A percentile compares a stretch with the other conserved stretches of the same genome.
These are phyloP conservation scores for Colletotrichum horii DNA, from an alignment of 2,329 filamentous ascomycete species.

Conservation along the genomic window DNA sequence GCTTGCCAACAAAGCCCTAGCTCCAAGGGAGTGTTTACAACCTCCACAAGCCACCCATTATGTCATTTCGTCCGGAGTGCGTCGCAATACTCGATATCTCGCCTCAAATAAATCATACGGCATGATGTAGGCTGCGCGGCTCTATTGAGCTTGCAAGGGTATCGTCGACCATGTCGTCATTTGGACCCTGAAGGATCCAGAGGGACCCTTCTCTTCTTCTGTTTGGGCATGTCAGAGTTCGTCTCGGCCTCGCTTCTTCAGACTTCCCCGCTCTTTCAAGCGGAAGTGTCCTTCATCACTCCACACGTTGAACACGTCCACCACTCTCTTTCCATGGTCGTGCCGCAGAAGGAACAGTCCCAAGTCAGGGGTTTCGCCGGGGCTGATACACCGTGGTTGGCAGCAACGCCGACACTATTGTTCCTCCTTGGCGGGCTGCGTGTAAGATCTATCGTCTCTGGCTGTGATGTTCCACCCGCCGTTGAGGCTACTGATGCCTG, in stretches of 20 bases:
- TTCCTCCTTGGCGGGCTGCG: constrained; percentile 31
- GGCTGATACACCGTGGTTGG: constrained; percentile 9
- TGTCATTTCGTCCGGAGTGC: constrained; percentile 8
- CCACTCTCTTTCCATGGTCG: constrained; percentile 57
- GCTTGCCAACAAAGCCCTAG: neutral
- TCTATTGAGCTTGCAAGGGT: neutral
- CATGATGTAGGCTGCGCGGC: neutral
- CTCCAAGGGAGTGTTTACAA: neutral
- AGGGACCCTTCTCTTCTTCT: neutral
- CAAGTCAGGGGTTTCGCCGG: constrained; percentile 41
- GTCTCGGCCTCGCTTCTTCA: neutral
- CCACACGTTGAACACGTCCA: constrained; percentile 63
- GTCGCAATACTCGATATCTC: neutral
- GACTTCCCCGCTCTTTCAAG: constrained; percentile 24
- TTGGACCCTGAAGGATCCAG: constrained; percentile 13
- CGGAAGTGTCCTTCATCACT: constrained; percentile 56
- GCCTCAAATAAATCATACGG: neutral
- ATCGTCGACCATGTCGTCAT: constrained; percentile 15
- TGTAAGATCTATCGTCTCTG: constrained; percentile 37
- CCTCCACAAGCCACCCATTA: neutral
- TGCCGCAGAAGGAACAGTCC: constrained; percentile 58
- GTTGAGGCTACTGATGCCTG: constrained; percentile 21
- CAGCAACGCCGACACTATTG: constrained; percentile 6
- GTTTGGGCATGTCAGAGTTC: neutral
- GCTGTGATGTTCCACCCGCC: neutral